These are phyloP conservation scores for Dictyostelium purpureum DNA, from an alignment of 78 protist genomes.

Conservation along the genomic window DNA sequence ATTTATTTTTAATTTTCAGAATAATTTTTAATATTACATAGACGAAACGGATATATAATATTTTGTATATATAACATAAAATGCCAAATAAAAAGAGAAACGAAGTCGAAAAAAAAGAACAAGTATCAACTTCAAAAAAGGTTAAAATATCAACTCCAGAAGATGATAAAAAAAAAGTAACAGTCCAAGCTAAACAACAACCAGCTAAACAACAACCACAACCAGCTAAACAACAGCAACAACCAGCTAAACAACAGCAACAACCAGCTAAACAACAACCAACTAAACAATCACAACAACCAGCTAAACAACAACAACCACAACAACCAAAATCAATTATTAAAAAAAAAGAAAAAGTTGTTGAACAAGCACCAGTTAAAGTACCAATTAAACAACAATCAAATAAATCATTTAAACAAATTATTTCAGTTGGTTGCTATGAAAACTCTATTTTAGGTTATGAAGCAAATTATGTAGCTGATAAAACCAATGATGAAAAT, in stretches of 20 bases:
- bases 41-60: too few relatives aligned
- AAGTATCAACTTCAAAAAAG: neutral
- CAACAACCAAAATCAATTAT: neutral
- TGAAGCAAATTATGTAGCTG: constrained; percentile 18
- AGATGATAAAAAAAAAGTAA: neutral
- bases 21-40: too few relatives aligned
- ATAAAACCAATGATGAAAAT: constrained; percentile 2
- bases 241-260: neutral
- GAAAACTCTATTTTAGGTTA: constrained; percentile 63
- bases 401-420: neutral
- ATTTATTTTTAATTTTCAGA: too few relatives aligned
- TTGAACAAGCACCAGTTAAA: neutral
- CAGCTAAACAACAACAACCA: neutral
- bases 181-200: neutral
- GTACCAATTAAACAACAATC: neutral
- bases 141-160: neutral
- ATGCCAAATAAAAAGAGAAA: constrained; percentile 9
- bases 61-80: neutral
- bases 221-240: neutral
- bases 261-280: neutral
- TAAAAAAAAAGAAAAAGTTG: neutral
- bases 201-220: neutral
- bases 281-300: neutral
- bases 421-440: constrained; percentile 69
- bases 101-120: neutral